phyloP scores from a whole-genome alignment of 2,329 filamentous ascomycete genomes.

The Nectriaceae sp. region DNA sequence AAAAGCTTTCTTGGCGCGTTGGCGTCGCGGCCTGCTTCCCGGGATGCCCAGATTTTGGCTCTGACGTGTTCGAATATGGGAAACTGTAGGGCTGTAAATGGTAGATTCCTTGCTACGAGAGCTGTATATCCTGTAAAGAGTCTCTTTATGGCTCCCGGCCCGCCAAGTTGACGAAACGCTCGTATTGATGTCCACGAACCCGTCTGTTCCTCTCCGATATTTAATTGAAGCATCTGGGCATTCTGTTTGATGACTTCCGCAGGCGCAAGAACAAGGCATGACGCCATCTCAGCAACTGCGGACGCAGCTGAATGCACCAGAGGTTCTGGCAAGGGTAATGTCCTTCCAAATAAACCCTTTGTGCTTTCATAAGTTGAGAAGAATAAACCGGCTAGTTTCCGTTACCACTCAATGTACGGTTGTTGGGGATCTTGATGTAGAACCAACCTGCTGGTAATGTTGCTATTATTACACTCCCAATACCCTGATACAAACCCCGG shows the following conservation, averaged over 20 bases:
- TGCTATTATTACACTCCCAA: conserved; percentile 81
- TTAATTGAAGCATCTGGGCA: conserved; percentile 72
- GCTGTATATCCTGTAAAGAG: conserved; percentile 75
- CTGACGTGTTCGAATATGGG: conserved; percentile 80
- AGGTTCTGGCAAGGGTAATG: conserved; percentile 63
- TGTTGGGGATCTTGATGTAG: no score
- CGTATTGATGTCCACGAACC: conserved; percentile 46
- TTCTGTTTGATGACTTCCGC: conserved; percentile 94
- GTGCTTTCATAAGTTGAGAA: conserved; percentile 86
- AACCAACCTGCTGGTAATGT: conserved; percentile 79
- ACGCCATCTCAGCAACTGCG: conserved; percentile 76
- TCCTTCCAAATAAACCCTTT: conserved; percentile 61
- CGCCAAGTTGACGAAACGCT: conserved; percentile 51
- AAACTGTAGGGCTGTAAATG: conserved; percentile 87
- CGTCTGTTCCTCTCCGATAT: conserved; percentile 16
- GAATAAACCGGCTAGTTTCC: conserved; percentile 70
- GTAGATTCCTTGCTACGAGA: conserved; percentile 78
- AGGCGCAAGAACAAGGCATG: conserved; percentile 83
- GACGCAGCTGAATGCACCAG: conserved; percentile 75
- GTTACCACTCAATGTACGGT: neutral
- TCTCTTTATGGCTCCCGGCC: conserved; percentile 58
- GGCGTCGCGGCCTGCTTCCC: conserved; percentile 27
- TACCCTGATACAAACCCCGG: conserved; percentile 80
- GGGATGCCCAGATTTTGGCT: conserved; percentile 47
- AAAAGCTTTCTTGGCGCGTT: conserved; percentile 42